Evolutionary conservation across 257 asterid genomes (phyloP).

Genomic region (Solanum stenotomum): DNA sequence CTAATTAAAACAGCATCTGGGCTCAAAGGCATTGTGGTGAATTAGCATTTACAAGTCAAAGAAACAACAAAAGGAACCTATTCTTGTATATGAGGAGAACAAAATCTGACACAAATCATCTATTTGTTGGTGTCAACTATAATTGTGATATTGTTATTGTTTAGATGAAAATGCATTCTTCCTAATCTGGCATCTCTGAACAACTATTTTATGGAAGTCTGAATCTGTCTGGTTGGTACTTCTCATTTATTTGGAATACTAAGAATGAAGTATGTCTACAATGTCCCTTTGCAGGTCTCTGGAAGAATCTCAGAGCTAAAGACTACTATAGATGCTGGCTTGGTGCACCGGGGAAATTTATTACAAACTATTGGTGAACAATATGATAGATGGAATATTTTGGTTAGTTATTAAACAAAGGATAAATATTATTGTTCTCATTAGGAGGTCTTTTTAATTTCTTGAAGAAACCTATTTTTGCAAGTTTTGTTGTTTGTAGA

Average conservation of each 20-base stretch:
- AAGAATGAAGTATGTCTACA: not conserved
- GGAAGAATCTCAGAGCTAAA: conserved; percentile 78
- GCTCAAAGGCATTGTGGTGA: not conserved
- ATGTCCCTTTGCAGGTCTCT: conserved; percentile 54
- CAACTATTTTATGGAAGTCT: not conserved
- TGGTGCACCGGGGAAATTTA: conserved; percentile 76
- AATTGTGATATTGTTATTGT: not conserved
- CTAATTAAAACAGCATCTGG: not conserved
- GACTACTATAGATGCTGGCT: conserved; percentile 91
- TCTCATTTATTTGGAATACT: not conserved
- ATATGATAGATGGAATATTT: conserved; percentile 76
- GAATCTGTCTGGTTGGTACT: not conserved
- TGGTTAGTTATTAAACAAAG: conserved; percentile 39
- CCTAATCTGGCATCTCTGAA: not conserved
- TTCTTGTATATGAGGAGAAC: not conserved
- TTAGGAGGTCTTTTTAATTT: not conserved
- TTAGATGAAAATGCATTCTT: not conserved
- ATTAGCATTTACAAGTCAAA: not conserved
- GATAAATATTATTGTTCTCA: not conserved
- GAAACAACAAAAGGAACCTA: not conserved
- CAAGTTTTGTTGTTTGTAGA: not conserved
- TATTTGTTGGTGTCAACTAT: not conserved
- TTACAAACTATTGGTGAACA: conserved; percentile 72
- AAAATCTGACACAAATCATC: not conserved
- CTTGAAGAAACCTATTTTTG: not conserved